Conservation (phyloP, 345 rosid genomes). For the Citrus reticulata region DNA sequence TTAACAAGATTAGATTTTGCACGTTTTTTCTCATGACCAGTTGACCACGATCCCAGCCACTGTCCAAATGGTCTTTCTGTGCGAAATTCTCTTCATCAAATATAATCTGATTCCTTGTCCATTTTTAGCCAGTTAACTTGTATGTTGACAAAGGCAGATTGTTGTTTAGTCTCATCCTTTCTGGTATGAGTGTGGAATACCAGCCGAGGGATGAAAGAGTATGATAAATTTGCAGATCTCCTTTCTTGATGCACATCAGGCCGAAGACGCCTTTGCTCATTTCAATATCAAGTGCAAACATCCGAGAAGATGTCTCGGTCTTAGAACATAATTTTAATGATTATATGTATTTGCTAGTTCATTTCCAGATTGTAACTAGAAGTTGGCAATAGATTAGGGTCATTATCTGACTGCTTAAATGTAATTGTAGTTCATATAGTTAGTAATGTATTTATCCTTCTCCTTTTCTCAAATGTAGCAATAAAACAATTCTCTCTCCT, state of each 20-base stretch:
- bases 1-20: conserved; percentile 6
- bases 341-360: not conserved
- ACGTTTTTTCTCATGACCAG: not conserved
- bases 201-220: not conserved
- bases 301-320: not conserved
- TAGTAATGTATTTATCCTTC: not conserved
- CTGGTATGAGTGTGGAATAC: not conserved
- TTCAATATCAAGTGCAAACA: not conserved
- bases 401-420: not conserved
- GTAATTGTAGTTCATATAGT: not conserved
- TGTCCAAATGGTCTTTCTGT: not conserved
- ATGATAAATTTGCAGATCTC: not conserved
- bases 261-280: not conserved
- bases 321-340: not conserved
- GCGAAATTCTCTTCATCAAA: not conserved
- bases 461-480: not conserved
- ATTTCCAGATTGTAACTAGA: not conserved
- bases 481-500: not conserved
- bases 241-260: not conserved
- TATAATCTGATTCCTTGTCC: not conserved
- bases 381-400: not conserved
- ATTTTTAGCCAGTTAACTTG: not conserved
- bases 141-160: not conserved
- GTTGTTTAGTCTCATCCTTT: not conserved
- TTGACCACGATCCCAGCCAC: not conserved